Evolutionary conservation across 192 early-diverging fungal species (phyloP).

Genomic region (Powellomyces hirtus): DNA sequence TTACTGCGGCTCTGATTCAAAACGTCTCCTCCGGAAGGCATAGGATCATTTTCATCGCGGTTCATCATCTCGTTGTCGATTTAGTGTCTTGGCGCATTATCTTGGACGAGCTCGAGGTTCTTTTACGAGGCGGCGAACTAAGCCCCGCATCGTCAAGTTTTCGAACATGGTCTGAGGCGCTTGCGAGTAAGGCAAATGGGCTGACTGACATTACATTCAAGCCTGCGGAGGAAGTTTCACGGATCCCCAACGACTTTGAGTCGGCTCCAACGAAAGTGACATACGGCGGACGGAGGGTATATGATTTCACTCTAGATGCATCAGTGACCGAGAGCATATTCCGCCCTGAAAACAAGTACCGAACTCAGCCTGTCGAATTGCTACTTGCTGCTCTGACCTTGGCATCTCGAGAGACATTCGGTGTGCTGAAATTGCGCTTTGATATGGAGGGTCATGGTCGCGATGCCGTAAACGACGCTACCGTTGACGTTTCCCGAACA

Average conservation of each 20-base stretch:
- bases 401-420: background rate
- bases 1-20: background rate
- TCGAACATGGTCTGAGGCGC: conserved; percentile 27
- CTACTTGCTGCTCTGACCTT: conserved; percentile 14
- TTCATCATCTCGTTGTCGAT: conserved; percentile 35
- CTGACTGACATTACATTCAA: too few species aligned
- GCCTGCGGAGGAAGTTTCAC: too few species aligned
- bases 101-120: conserved; percentile 25
- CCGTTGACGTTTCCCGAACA: conserved; percentile 8
- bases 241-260: too few species aligned
- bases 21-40: background rate
- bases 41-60: conserved; percentile 22
- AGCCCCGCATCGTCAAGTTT: conserved; percentile 15
- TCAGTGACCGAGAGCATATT: too few species aligned
- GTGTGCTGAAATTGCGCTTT: background rate
- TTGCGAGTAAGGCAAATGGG: too few species aligned
- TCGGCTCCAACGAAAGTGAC: too few species aligned
- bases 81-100: conserved; percentile 38
- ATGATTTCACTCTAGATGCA: too few species aligned
- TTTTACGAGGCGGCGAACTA: conserved; percentile 5
- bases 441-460: conserved; percentile 26
- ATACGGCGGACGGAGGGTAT: too few species aligned
- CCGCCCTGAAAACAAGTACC: too few species aligned
- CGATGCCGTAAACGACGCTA: conserved; percentile 6
- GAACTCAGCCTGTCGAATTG: conserved; percentile 1